These are phyloP conservation scores for Aristolochia fimbriata DNA, from an alignment of 164 flowering plant species.

Conservation along the genomic window DNA sequence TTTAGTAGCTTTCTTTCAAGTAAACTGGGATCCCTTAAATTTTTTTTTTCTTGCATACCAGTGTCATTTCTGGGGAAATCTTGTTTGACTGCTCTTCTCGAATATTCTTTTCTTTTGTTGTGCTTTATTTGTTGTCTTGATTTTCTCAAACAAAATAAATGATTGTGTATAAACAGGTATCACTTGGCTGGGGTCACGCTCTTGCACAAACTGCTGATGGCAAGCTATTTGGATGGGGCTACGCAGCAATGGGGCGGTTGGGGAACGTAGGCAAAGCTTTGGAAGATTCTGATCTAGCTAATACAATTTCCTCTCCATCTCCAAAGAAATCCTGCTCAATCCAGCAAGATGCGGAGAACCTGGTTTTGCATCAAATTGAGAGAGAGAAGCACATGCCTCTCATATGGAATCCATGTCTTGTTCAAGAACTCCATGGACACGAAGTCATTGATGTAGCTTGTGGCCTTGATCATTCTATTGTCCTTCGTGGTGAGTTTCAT, in stretches of 20 bases:
- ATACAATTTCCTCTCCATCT: constrained; percentile 7
- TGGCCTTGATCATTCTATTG: constrained; percentile 87
- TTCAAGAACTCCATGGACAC: constrained; percentile 42
- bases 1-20: too few species aligned
- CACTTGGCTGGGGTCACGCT: constrained; percentile 96
- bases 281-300: constrained; percentile 23
- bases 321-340: too few species aligned
- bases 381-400: constrained; percentile 80
- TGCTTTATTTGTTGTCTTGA: constrained; percentile 14
- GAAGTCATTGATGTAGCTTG: constrained; percentile 67
- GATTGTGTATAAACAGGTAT: constrained; percentile 31
- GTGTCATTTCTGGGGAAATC: too few species aligned
- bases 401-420: constrained; percentile 66
- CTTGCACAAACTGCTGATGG: constrained; percentile 66
- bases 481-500: constrained; percentile 6
- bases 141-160: too few species aligned
- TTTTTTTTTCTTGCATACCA: too few species aligned
- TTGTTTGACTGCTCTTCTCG: too few species aligned
- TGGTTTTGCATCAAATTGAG: constrained; percentile 58
- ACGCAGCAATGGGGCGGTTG: constrained; percentile 78
- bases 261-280: constrained; percentile 43
- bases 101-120: too few species aligned
- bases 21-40: too few species aligned
- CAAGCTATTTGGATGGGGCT: constrained; percentile 88
- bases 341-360: constrained; percentile 4